phyloP scores from a whole-genome alignment of 1,139 yeast species.

The Taiozyma sp. region DNA sequence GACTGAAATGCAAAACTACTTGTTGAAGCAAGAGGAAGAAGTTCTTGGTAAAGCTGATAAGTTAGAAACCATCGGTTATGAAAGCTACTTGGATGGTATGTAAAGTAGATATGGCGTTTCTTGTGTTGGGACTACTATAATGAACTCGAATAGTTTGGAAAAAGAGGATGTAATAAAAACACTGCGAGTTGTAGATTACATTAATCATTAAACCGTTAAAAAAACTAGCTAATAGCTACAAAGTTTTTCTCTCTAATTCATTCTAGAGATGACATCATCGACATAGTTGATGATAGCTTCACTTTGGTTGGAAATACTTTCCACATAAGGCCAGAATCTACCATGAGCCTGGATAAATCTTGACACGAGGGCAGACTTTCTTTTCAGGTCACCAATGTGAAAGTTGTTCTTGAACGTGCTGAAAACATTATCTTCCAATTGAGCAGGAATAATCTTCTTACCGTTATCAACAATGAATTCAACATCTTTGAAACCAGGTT shows the following conservation, averaged over 20 bases:
- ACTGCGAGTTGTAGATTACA: not conserved
- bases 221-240: not conserved
- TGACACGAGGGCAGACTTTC: conserved; percentile 17
- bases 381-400: conserved; percentile 11
- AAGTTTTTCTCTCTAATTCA: not conserved
- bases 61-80: conserved; percentile 74
- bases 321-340: conserved; percentile 24
- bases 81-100: conserved; percentile 38
- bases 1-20: conserved; percentile 66
- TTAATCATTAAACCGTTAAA: not conserved
- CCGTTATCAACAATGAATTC: conserved; percentile 12
- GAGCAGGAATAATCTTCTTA: conserved; percentile 9
- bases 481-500: conserved; percentile 6
- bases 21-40: conserved; percentile 75
- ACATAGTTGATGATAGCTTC: conserved; percentile 22
- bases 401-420: conserved; percentile 9
- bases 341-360: conserved; percentile 22
- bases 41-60: conserved; percentile 79
- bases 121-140: not conserved
- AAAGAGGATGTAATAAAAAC: not conserved
- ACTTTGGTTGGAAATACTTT: conserved; percentile 17
- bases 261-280: conserved; percentile 14
- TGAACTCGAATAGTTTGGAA: not conserved
- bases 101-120: not conserved
- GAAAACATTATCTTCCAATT: conserved; percentile 6